These are phyloP conservation scores for Amanita inopinata DNA, from an alignment of 768 basidiomycete genomes.

Conservation along the genomic window DNA sequence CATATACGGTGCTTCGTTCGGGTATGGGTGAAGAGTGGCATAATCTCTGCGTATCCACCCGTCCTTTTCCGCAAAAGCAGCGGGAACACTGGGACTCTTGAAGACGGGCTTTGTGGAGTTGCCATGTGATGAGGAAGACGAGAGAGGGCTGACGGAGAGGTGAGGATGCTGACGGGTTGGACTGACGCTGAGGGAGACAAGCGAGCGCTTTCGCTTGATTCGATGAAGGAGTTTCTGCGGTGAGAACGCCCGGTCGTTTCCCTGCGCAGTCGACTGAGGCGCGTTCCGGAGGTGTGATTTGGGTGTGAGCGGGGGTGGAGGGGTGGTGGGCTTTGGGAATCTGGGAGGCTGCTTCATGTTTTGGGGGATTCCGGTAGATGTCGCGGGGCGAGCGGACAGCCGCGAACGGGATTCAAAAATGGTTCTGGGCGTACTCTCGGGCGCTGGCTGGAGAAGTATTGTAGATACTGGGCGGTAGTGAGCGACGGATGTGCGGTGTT, in stretches of 20 bases:
- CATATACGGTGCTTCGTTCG: conserved; percentile 47
- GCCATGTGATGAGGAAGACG: too few species aligned
- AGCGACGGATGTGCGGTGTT: conserved; percentile 14
- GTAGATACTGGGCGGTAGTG: conserved; percentile 35
- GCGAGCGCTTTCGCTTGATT: conserved; percentile 29
- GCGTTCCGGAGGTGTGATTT: conserved; percentile 14
- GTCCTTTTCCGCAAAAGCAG: conserved; percentile 22
- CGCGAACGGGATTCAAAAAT: not conserved
- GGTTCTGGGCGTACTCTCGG: not conserved
- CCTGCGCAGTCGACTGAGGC: not conserved
- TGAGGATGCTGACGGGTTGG: conserved; percentile 10
- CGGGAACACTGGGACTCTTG: conserved; percentile 7
- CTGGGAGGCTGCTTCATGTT: not conserved
- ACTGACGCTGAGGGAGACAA: conserved; percentile 22
- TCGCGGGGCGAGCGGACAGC: not conserved
- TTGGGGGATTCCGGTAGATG: not conserved
- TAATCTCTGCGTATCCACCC: conserved; percentile 31
- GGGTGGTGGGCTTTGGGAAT: conserved; percentile 8
- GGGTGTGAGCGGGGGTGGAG: conserved; percentile 12
- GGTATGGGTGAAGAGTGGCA: conserved; percentile 49
- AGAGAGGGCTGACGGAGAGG: conserved; percentile 5
- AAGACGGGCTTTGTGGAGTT: not conserved
- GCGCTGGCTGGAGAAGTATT: conserved; percentile 17
- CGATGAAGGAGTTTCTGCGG: not conserved
- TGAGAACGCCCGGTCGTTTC: not conserved